phyloP scores from a whole-genome alignment of 2,329 filamentous ascomycete genomes.

The Alternaria angustiovoidea region DNA sequence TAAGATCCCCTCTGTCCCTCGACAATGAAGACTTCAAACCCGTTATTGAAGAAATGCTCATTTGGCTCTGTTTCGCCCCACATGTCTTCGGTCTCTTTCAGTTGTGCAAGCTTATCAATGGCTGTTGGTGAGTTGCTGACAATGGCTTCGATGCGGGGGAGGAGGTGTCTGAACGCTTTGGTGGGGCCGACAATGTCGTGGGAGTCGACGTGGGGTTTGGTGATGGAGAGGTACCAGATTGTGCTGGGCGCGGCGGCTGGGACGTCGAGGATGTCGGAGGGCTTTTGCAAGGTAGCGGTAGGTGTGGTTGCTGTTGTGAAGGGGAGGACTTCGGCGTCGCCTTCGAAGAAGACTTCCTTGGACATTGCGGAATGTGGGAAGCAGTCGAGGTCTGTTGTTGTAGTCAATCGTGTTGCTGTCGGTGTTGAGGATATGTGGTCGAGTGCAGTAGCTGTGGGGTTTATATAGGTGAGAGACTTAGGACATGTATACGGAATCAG shows the following conservation, averaged over 20 bases:
- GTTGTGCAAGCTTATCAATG: conserved; percentile 27
- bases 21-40: conserved; percentile 24
- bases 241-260: conserved; percentile 13
- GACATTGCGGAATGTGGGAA: conserved; percentile 14
- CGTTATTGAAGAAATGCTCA: conserved; percentile 5
- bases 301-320: not conserved
- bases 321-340: not conserved
- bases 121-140: conserved; percentile 28
- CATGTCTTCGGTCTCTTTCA: conserved; percentile 10
- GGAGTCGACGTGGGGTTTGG: conserved; percentile 30
- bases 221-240: conserved; percentile 37
- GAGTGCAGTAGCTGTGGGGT: not conserved
- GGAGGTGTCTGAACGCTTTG: conserved; percentile 24
- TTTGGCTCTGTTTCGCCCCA: conserved; percentile 13
- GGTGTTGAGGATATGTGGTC: not conserved
- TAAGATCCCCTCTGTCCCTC: conserved; percentile 27
- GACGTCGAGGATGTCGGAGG: conserved; percentile 23
- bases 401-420: not conserved
- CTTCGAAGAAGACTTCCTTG: conserved; percentile 18
- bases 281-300: conserved; percentile 9
- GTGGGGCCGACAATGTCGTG: conserved; percentile 29
- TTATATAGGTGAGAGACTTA: not conserved
- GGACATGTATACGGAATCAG: not conserved
- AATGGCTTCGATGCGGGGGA: conserved; percentile 21
- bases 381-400: not conserved